Conservation (phyloP, 805 yeast genomes). For the Saccharomycopsis sp. region DNA sequence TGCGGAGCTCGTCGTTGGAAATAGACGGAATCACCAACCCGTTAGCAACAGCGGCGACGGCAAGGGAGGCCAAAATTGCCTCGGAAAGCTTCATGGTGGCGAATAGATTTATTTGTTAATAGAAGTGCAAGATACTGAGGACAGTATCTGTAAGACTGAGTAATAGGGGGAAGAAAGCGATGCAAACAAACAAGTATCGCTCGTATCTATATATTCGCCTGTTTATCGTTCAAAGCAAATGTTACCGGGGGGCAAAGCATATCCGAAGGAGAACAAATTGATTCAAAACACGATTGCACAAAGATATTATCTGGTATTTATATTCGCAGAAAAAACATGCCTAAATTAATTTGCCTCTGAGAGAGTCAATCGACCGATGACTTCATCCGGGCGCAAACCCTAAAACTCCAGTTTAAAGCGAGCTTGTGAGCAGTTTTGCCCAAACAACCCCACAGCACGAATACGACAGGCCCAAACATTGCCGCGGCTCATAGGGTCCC, state of each 20-base stretch:
- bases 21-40: conserved; percentile 52
- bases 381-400: background rate
- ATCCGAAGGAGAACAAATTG: background rate
- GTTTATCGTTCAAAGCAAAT: too few relatives aligned
- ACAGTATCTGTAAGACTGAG: too few relatives aligned
- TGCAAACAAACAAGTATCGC: background rate
- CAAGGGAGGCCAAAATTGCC: conserved; percentile 30
- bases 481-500: background rate
- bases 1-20: background rate
- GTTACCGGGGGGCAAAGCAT: too few relatives aligned
- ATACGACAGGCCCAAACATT: background rate
- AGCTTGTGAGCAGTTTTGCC: background rate
- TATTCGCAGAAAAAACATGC: background rate
- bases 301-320: background rate
- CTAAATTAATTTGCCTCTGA: background rate
- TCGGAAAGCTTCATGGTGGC: conserved; percentile 23
- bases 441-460: background rate
- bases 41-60: conserved; percentile 34
- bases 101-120: background rate
- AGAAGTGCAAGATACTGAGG: too few relatives aligned
- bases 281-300: too few relatives aligned
- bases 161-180: background rate
- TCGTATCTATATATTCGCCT: too few relatives aligned
- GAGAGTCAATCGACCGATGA: background rate
- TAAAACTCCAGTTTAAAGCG: background rate